phyloP scores from a whole-genome alignment of 2,329 filamentous ascomycete genomes.

The Coniella lustricola region DNA sequence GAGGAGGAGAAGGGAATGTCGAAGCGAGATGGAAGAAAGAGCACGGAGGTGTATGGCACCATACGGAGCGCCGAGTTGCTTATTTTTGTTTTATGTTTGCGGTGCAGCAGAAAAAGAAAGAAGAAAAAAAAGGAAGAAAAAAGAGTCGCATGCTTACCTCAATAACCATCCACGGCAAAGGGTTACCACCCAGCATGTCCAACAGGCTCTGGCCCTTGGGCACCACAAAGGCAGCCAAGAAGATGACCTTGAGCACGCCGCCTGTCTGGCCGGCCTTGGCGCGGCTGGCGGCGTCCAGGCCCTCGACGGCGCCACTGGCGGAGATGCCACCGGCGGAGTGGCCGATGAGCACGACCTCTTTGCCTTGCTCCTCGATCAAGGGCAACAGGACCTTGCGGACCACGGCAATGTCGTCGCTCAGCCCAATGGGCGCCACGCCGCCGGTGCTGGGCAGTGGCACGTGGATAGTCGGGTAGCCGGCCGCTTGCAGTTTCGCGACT shows the following conservation, averaged over 20 bases:
- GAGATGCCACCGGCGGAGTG: constrained; percentile 29
- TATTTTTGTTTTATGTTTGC: too few species aligned
- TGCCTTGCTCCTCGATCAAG: constrained; percentile 20
- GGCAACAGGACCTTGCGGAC: constrained; percentile 19
- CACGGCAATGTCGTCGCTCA: constrained; percentile 22
- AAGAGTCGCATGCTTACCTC: background rate
- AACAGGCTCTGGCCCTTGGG: constrained; percentile 19
- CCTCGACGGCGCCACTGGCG: constrained; percentile 22
- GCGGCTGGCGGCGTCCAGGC: constrained; percentile 24
- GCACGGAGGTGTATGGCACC: too few species aligned
- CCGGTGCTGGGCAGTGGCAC: constrained; percentile 20
- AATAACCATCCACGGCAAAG: constrained; percentile 21
- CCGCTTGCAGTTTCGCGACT: constrained; percentile 21
- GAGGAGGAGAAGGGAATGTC: background rate
- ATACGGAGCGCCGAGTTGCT: too few species aligned
- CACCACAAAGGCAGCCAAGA: constrained; percentile 22
- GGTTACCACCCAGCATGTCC: constrained; percentile 20
- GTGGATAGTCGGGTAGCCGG: constrained; percentile 24
- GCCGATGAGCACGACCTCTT: constrained; percentile 26
- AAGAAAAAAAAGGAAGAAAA: background rate
- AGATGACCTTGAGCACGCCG: constrained; percentile 26
- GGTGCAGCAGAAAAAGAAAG: background rate
- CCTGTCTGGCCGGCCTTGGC: constrained; percentile 25
- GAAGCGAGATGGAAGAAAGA: background rate
- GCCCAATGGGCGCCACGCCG: background rate